Conservation (phyloP, 1,284 basidiomycete genomes). For the Ustilago nuda region DNA sequence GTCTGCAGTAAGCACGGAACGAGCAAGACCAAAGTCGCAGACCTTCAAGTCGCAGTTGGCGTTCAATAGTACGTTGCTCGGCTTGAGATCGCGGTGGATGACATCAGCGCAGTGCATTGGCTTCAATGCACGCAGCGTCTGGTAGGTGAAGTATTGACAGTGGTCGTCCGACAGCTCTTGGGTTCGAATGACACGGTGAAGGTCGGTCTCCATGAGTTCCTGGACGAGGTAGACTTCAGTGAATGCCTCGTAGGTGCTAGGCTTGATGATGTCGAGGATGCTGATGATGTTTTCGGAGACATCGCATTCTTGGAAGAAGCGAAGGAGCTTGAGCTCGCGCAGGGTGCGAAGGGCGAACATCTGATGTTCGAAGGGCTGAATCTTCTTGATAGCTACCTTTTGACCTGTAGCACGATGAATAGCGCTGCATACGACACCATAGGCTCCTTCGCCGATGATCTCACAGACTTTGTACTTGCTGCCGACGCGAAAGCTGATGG, state of each 20-base stretch:
- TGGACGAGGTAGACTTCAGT: slow-evolving; percentile 88
- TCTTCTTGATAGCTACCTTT: slow-evolving; percentile 71
- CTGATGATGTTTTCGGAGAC: slow-evolving; percentile 66
- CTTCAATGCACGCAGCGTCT: slow-evolving; percentile 71
- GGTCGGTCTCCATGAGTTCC: slow-evolving; percentile 69
- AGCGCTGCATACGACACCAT: slow-evolving; percentile 71
- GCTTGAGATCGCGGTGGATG: slow-evolving; percentile 67
- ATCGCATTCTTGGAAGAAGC: slow-evolving; percentile 66
- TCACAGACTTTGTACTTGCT: slow-evolving; percentile 68
- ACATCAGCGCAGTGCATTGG: slow-evolving; percentile 68
- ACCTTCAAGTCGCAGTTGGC: slow-evolving; percentile 68
- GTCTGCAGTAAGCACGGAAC: slow-evolving; percentile 65
- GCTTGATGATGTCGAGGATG: slow-evolving; percentile 61
- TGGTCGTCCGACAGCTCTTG: slow-evolving; percentile 77
- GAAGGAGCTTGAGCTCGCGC: slow-evolving; percentile 67
- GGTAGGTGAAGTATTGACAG: slow-evolving; percentile 94
- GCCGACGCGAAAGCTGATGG: slow-evolving; percentile 66
- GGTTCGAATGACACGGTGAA: slow-evolving; percentile 68
- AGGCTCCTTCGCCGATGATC: slow-evolving; percentile 71
- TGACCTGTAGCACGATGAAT: slow-evolving; percentile 68
- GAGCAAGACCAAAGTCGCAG: slow-evolving; percentile 69
- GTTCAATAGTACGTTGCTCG: slow-evolving; percentile 65
- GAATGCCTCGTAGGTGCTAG: slow-evolving; percentile 80
- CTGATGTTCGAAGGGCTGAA: slow-evolving; percentile 68
- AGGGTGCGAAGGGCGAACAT: slow-evolving; percentile 69